Evolutionary conservation across 2,329 filamentous ascomycete species (phyloP).

Genomic region (Aspergillus novoparasiticus): DNA sequence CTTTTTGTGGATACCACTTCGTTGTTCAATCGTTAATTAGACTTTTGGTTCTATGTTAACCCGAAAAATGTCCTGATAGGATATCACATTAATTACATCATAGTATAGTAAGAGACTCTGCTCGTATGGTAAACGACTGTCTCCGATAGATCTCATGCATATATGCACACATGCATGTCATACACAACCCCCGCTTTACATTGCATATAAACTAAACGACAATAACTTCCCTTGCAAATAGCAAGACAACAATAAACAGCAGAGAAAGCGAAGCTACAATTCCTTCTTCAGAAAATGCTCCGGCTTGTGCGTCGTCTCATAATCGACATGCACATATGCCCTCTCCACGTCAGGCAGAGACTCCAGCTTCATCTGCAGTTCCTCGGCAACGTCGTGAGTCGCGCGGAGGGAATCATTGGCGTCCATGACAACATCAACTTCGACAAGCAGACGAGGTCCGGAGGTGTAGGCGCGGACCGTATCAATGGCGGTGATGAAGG

Average conservation of each 20-base stretch:
- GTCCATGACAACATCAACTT: conserved; percentile 96
- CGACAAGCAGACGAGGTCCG: conserved; percentile 84
- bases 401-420: conserved; percentile 69
- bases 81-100: background rate
- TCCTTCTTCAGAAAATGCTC: conserved; percentile 76
- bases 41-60: background rate
- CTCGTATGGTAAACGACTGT: background rate
- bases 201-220: background rate
- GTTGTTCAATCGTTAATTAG: background rate
- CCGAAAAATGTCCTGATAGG: background rate
- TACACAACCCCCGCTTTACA: background rate
- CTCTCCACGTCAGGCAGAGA: conserved; percentile 87
- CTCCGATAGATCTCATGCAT: background rate
- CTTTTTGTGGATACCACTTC: background rate
- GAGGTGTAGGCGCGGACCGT: conserved; percentile 94
- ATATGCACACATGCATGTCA: background rate
- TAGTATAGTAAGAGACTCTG: background rate
- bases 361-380: conserved; percentile 91
- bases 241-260: background rate
- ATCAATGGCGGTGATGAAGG: conserved; percentile 80
- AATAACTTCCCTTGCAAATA: background rate
- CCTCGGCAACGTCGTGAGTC: conserved; percentile 92
- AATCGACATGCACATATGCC: conserved; percentile 96
- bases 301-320: conserved; percentile 92
- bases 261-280: conserved; percentile 40